Evolutionary conservation across 1,284 basidiomycete species (phyloP), one percentile per base, ranked within the genome.

Genomic region (Tilletia indica): DNA sequence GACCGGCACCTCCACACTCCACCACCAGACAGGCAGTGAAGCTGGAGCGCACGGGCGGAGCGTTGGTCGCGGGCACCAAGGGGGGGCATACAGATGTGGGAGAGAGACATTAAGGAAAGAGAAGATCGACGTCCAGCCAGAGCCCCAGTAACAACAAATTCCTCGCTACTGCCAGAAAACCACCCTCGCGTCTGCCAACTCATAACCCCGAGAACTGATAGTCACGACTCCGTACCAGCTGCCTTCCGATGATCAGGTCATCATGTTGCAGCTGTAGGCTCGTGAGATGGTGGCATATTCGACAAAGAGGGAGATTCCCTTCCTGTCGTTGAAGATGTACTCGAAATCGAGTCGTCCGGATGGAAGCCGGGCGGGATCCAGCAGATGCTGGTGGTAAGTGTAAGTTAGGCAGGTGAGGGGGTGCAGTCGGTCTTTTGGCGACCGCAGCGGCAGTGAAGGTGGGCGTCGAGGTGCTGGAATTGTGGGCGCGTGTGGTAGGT

Each of bases 1-100:
- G 56, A 58, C 56, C 56, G 56, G 56, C 56, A 58, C 2, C 56
- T 21, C 56, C 56, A 58, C 56, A 58, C 56, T 58, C 56, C 56
- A 58, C 56, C 21, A 58, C 11, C 16, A 34, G 21, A 58, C 25
- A 19, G 51, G 51, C 51, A 19, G 25, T 54, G 56, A 34, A 21
- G 56, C 56, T 58, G 56, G 25, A 48, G 56, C 11, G 56, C 56
- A 58, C 56, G 9, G 56, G 56, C 12, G 56, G 34, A 58, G 56
- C 56, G 56, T 58, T 58, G 56, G 56, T 19, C 19, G 3, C 56
- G 11, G 21, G 56, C 11, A 25, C 56, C 56, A 58, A 58, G 21
- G 25, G 25, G 56, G 56, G 12, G 56, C 51, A 19, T 54, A 54
- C 51, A 54, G n/a, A n/a, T 9, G 47, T 48, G 47, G 19, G 16